phyloP scores from a whole-genome alignment of 208 protist species.

The Trypanosoma platydactyli region DNA sequence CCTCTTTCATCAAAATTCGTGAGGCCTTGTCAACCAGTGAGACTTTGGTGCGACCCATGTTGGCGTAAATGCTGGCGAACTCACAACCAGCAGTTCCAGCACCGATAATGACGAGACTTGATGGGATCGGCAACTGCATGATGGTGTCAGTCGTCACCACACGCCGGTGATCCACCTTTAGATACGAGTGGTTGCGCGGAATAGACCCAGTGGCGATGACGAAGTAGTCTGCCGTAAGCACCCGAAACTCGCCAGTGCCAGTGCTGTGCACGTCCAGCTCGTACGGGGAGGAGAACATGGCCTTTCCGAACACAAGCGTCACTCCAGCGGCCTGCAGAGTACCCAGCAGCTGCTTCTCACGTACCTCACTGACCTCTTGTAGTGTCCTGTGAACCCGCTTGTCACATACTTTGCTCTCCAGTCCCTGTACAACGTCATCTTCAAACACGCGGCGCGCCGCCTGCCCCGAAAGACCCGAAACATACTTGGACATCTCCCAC shows the following conservation, averaged over 20 bases:
- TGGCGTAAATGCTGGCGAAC: constrained; percentile 70
- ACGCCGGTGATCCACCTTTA: constrained; percentile 34
- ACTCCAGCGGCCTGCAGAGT: constrained; percentile 40
- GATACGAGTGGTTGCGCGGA: constrained; percentile 45
- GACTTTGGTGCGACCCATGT: constrained; percentile 61
- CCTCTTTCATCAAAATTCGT: constrained; percentile 59
- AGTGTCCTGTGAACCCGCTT: constrained; percentile 40
- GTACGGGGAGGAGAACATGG: constrained; percentile 47
- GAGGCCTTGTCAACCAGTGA: constrained; percentile 54
- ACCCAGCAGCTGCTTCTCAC: constrained; percentile 40
- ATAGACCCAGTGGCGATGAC: constrained; percentile 67
- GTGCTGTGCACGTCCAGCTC: constrained; percentile 59
- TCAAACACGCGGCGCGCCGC: constrained; percentile 41
- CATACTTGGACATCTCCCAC: constrained; percentile 64
- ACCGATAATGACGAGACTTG: constrained; percentile 71
- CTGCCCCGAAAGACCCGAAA: constrained; percentile 32
- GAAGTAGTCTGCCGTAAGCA: constrained; percentile 64
- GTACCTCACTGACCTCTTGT: constrained; percentile 34
- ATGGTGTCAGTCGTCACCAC: constrained; percentile 58
- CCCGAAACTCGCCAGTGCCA: constrained; percentile 48
- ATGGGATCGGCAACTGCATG: constrained; percentile 52
- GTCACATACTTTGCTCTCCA: constrained; percentile 32
- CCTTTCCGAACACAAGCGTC: constrained; percentile 57
- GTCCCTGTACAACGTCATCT: constrained; percentile 6
- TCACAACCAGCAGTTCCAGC: constrained; percentile 69